These are phyloP conservation scores for Bauhinia variegata DNA, from an alignment of 306 rosid species.

Conservation along the genomic window DNA sequence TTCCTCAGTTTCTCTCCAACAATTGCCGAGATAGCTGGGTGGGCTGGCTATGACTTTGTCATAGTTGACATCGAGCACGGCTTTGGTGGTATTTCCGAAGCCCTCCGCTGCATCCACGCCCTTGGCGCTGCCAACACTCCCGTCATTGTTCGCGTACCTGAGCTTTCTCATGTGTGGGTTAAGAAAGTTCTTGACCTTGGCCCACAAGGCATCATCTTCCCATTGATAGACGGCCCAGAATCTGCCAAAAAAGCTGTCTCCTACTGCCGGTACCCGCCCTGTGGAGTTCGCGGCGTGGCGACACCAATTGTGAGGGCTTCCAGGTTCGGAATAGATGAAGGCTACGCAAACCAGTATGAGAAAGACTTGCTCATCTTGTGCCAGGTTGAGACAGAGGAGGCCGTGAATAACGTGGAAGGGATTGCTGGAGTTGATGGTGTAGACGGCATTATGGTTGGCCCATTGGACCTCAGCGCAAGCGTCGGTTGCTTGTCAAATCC, in stretches of 20 bases:
- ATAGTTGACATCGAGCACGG: conserved; percentile 28
- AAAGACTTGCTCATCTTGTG: conserved; percentile 22
- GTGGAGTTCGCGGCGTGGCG: conserved; percentile 18
- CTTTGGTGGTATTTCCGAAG: conserved; percentile 22
- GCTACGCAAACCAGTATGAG: not conserved
- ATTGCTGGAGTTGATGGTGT: conserved; percentile 16
- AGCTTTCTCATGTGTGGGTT: conserved; percentile 20
- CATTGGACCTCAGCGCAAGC: conserved; percentile 6
- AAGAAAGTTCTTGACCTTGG: conserved; percentile 25
- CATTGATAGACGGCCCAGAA: not conserved
- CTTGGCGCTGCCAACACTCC: conserved; percentile 5
- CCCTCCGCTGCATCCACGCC: conserved; percentile 20
- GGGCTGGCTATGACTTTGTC: conserved; percentile 23
- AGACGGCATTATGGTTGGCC: conserved; percentile 27
- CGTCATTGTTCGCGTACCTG: conserved; percentile 16
- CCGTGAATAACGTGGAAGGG: conserved; percentile 6
- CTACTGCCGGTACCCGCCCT: conserved; percentile 18
- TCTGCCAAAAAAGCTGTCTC: conserved; percentile 21
- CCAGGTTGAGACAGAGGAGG: conserved; percentile 25
- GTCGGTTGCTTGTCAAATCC: conserved; percentile 14
- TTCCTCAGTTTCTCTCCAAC: conserved; percentile 21
- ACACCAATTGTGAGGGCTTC: conserved; percentile 23
- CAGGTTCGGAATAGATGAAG: conserved; percentile 10
- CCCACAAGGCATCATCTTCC: conserved; percentile 27
- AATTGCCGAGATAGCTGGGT: conserved; percentile 19